Conservation (phyloP, 2,329 filamentous ascomycete species). For the Bipolaris sorokiniana region DNA sequence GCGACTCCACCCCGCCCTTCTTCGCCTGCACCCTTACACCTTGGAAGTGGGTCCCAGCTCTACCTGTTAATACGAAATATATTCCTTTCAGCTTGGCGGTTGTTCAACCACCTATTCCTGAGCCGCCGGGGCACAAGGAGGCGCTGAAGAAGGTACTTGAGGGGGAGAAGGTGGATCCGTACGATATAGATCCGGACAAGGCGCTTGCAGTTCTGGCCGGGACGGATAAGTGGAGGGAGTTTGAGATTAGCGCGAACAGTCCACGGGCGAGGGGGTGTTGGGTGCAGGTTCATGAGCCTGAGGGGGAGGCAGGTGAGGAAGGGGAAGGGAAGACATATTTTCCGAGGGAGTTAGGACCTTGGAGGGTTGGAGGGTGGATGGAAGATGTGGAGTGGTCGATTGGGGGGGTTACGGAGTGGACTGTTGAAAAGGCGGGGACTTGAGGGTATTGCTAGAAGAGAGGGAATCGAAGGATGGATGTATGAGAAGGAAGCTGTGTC, state of each 20-base stretch:
- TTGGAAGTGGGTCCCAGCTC: constrained; percentile 33
- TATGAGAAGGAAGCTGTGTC: too few relatives aligned
- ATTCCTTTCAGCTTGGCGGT: constrained; percentile 29
- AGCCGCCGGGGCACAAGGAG: constrained; percentile 11
- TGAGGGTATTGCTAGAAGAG: too few relatives aligned
- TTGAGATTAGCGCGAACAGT: constrained; percentile 26
- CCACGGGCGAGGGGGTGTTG: constrained; percentile 36
- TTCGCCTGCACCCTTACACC: constrained; percentile 37
- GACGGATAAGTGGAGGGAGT: constrained; percentile 35
- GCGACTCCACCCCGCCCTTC: constrained; percentile 31
- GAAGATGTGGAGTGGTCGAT: constrained; percentile 36
- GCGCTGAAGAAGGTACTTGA: constrained; percentile 18
- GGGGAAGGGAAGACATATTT: constrained; percentile 24
- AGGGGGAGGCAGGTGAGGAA: constrained; percentile 2
- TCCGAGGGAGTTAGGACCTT: constrained; percentile 28
- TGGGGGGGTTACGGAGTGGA: constrained; percentile 35
- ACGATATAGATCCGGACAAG: constrained; percentile 28
- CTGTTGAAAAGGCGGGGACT: not conserved
- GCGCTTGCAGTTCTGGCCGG: constrained; percentile 30
- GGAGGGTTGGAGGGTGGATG: constrained; percentile 39
- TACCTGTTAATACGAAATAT: constrained; percentile 34
- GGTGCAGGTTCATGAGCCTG: constrained; percentile 22
- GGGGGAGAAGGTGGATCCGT: constrained; percentile 25
- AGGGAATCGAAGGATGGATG: too few relatives aligned
- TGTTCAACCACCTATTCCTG: constrained; percentile 35